Evolutionary conservation across 2,329 filamentous ascomycete genomes (phyloP).

Genomic region (Chaetomium sp.): DNA sequence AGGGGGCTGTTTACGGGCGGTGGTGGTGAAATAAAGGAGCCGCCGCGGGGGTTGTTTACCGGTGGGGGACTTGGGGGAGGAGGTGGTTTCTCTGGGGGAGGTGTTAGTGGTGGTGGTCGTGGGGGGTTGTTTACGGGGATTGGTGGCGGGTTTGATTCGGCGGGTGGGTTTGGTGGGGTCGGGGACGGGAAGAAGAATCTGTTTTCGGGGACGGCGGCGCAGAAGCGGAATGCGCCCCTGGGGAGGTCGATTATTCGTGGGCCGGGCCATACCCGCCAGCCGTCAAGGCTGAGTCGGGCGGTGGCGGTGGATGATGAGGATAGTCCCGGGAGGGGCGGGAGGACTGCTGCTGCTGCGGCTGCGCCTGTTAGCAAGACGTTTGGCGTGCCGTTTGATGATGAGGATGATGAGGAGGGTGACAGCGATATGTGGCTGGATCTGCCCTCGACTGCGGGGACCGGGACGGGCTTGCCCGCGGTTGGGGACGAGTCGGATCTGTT

Average conservation of each 20-base stretch:
- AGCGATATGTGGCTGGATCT: slow-evolving; percentile 54
- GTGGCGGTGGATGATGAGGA: slow-evolving; percentile 43
- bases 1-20: slow-evolving; percentile 4
- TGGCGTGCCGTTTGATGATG: slow-evolving; percentile 42
- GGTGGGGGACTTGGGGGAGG: neutral
- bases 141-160: slow-evolving; percentile 15
- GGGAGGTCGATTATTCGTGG: slow-evolving; percentile 36
- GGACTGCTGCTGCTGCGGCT: slow-evolving; percentile 22
- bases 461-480: slow-evolving; percentile 37
- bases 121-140: slow-evolving; percentile 22
- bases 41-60: neutral
- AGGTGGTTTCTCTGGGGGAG: neutral
- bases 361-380: slow-evolving; percentile 35
- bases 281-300: slow-evolving; percentile 55
- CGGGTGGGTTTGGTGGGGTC: slow-evolving; percentile 7
- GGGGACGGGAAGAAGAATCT: neutral
- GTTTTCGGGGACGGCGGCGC: slow-evolving; percentile 9
- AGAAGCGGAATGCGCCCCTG: slow-evolving; percentile 40
- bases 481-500: slow-evolving; percentile 55
- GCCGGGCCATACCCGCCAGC: slow-evolving; percentile 40
- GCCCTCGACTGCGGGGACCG: slow-evolving; percentile 43
- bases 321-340: slow-evolving; percentile 31
- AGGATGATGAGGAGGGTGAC: slow-evolving; percentile 47
- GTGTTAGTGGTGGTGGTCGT: neutral
- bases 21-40: neutral